Evolutionary conservation across 106 monocot genomes (phyloP).

Genomic region (Agapanthus africanus): DNA sequence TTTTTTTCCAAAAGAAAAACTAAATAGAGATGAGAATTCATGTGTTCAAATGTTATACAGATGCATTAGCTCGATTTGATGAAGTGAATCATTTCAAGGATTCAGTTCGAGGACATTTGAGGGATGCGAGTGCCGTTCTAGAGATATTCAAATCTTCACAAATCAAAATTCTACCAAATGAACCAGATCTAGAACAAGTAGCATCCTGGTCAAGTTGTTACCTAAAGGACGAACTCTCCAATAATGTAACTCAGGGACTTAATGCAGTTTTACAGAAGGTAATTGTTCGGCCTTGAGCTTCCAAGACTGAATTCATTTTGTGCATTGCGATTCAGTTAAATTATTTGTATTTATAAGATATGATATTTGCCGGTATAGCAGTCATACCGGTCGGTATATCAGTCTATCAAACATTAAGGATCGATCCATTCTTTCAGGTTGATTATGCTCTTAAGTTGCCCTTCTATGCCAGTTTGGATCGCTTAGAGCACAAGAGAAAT

Average conservation of each 20-base stretch:
- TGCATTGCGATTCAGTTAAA: too few species aligned
- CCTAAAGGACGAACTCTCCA: constrained; percentile 29
- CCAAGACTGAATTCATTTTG: too few species aligned
- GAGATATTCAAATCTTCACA: constrained; percentile 85
- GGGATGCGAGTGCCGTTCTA: constrained; percentile 36
- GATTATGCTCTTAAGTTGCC: constrained; percentile 63
- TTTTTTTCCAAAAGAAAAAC: neutral
- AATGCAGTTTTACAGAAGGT: constrained; percentile 34
- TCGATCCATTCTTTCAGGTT: constrained; percentile 47
- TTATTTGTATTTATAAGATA: too few species aligned
- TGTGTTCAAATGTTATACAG: constrained; percentile 21
- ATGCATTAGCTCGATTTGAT: constrained; percentile 36
- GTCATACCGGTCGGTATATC: too few species aligned
- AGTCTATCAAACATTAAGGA: too few species aligned
- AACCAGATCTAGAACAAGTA: constrained; percentile 50
- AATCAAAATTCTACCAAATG: constrained; percentile 36
- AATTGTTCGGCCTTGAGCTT: too few species aligned
- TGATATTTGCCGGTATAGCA: too few species aligned
- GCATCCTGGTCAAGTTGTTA: constrained; percentile 40
- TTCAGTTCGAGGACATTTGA: constrained; percentile 33
- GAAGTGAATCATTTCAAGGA: constrained; percentile 28
- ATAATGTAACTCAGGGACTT: too few species aligned
- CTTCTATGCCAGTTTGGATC: constrained; percentile 56
- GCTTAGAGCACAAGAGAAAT: constrained; percentile 75
- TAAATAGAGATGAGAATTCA: too few species aligned